Conservation (phyloP, 805 yeast genomes). For the Wilhelminamyces savonicus region DNA sequence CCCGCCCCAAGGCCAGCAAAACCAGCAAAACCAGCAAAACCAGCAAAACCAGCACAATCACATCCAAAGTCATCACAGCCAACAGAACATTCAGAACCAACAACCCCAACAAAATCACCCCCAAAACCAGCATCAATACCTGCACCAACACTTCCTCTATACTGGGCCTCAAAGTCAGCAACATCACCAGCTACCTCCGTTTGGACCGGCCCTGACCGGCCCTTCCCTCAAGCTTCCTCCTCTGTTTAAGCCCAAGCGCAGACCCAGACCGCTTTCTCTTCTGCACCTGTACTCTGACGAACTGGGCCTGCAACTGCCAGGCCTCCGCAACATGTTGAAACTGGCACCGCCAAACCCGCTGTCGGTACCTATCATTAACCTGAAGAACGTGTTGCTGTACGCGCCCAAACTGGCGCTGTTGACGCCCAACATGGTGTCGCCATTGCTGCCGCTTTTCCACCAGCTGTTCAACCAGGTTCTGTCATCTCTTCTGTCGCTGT, state of each 20-base stretch:
- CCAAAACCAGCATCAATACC: conserved; percentile 3
- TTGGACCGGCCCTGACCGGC: conserved; percentile 1
- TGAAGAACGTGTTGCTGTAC: no score
- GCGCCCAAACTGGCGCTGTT: conserved; percentile 5
- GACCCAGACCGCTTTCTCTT: conserved; percentile 35
- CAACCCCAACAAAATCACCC: conserved; percentile 1
- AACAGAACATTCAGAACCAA: not conserved
- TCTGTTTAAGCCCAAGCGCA: conserved; percentile 30
- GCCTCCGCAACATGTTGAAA: conserved; percentile 2
- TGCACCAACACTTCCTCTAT: conserved; percentile 1
- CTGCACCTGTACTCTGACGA: conserved; percentile 24
- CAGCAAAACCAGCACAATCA: conserved; percentile 3
- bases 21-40: conserved; percentile 2
- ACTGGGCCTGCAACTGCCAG: conserved; percentile 1
- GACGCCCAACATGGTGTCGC: conserved; percentile 27
- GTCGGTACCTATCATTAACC: conserved; percentile 1
- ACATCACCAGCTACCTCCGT: conserved; percentile 1
- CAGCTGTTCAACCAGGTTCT: conserved; percentile 25
- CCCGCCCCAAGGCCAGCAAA: conserved; percentile 1
- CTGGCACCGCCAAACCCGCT: conserved; percentile 4
- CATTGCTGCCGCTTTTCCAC: conserved; percentile 36
- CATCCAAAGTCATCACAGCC: not conserved
- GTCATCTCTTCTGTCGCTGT: no score
- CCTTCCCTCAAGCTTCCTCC: conserved; percentile 15
- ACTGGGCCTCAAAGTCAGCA: conserved; percentile 1